phyloP scores from a whole-genome alignment of 2,329 filamentous ascomycete genomes.

The Pseudogymnoascus sp. region DNA sequence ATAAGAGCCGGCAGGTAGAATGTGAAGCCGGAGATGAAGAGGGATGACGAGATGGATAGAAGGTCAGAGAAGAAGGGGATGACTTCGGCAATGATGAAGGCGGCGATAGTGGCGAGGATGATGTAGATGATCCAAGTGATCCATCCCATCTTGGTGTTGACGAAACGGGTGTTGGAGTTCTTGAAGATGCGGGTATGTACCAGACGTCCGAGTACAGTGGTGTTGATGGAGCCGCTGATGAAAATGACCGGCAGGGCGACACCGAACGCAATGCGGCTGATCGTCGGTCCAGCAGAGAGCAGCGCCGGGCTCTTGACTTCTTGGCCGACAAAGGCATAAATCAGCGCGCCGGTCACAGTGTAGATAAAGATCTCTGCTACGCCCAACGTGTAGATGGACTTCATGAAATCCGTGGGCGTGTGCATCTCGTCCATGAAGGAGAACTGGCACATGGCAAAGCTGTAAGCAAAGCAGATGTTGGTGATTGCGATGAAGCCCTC shows the following conservation, averaged over 20 bases:
- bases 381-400: slow-evolving; percentile 42
- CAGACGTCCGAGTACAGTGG: slow-evolving; percentile 39
- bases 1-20: slow-evolving; percentile 25
- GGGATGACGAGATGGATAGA: slow-evolving; percentile 25
- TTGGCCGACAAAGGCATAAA: slow-evolving; percentile 53
- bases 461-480: slow-evolving; percentile 56
- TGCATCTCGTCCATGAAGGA: slow-evolving; percentile 27
- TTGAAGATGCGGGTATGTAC: slow-evolving; percentile 25
- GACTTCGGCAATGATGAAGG: slow-evolving; percentile 50
- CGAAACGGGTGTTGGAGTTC: slow-evolving; percentile 17
- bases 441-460: slow-evolving; percentile 27
- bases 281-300: slow-evolving; percentile 41
- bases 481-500: slow-evolving; percentile 43
- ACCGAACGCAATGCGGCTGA: slow-evolving; percentile 52
- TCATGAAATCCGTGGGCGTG: slow-evolving; percentile 30
- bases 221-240: slow-evolving; percentile 55
- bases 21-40: slow-evolving; percentile 25
- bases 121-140: slow-evolving; percentile 37
- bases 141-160: slow-evolving; percentile 23
- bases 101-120: slow-evolving; percentile 40
- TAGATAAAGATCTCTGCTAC: slow-evolving; percentile 48
- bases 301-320: slow-evolving; percentile 52
- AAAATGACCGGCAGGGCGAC: slow-evolving; percentile 55
- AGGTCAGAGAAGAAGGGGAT: slow-evolving; percentile 52
- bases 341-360: slow-evolving; percentile 47